Base-by-base conservation (phyloP, 805 yeast genomes). In the Tanozyma kutaoensis region DNA sequence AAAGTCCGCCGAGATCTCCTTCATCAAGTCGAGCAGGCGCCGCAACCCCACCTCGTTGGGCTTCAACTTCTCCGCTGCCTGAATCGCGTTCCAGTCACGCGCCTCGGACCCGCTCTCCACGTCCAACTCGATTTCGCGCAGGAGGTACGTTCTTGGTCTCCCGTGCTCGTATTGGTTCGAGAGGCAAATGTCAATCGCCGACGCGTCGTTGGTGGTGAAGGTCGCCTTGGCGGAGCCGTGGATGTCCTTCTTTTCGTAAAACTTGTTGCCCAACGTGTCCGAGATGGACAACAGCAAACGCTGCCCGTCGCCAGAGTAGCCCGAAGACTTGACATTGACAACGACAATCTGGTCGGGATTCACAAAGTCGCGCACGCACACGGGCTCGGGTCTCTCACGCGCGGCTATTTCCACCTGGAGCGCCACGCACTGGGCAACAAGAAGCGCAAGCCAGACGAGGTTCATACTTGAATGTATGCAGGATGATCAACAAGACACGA, bases 41-140 rank as follows among this genome's bases (percentile, higher is more conserved):
- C 91, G 77, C 50, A 91, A 66, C 43, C 82, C 93, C 30, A 86
- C 75, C 56, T 91, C 98, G 27, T 78, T 72, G 4, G 98, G 97
- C 56, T 79, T 81, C 52, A 91, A 73, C 50, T 84, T 82, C 54
- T 91, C 97, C 24, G 79, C 70, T 25, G 94, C 86, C 61, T 86
- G 95, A 36, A 86, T 63, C 14, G 85, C 82, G 48, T 85, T 84
- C 96, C 97, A 91, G 58, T 91, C 97, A 55, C 97, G 77, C 23
- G 97, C 98, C 43, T 85, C 81, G 27, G 96, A 81, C 24, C 98
- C 98, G 35, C 85, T 75, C 53, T 91, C 97, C 33, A 91, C 76
- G 37, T 86, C 96, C 44, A 91, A 62, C 46, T 85, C 95, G 41
- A 91, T 61, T 28, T 76, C 76, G 52, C 97, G 76, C 33, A 58